Evolutionary conservation across 768 basidiomycete genomes (phyloP), one percentile per base, ranked within the genome.

Genomic region (Boletus reticuloceps): DNA sequence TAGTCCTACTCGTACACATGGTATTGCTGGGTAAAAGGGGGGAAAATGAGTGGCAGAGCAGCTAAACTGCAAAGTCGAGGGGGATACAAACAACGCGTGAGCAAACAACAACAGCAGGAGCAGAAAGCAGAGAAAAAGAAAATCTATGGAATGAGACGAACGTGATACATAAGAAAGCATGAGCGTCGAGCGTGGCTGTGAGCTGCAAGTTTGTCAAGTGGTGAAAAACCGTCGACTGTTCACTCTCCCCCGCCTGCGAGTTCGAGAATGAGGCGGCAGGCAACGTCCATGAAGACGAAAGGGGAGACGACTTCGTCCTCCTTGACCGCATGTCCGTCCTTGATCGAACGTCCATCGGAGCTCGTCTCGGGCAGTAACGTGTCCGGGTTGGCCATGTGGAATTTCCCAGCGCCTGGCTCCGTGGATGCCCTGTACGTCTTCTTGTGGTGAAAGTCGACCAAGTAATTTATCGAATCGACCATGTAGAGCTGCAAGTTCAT

Each of bases 401-500:
- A 92, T 58, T 79, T 85, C 17, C 82, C 86, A 17, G 88, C 86
- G 7, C 78, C 88, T 0, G 82, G 77, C 39, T 87, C 84, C 13
- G 77, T 77, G 2, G 83, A 83, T 7, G 90, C 91, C 61, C 77
- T 81, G 72, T 98, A 97, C 49, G 94, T 90, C 68, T 93, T 94
- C 71, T 97, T 93, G 76, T 98, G 95, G 64, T 97, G 88, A 74
- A 99, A 99, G 69, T 98, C 96, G 53, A 99, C 97, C 29, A 99
- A 82, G 73, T 98, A 98, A 74, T 98, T 98, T 70, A 87, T 85
- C 22, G 86, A 86, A 68, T 99, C 96, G 19, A 99, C 93, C 80
- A 92, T 90, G 70, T 98, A 99, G 38, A 98, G 81, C 64, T 98
- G 94, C 2, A 99, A 81, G 71, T 99, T 97, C 94, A 98, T 98